These are phyloP conservation scores for Cytospora piceae DNA, from an alignment of 2,329 filamentous ascomycete species.

Conservation along the genomic window DNA sequence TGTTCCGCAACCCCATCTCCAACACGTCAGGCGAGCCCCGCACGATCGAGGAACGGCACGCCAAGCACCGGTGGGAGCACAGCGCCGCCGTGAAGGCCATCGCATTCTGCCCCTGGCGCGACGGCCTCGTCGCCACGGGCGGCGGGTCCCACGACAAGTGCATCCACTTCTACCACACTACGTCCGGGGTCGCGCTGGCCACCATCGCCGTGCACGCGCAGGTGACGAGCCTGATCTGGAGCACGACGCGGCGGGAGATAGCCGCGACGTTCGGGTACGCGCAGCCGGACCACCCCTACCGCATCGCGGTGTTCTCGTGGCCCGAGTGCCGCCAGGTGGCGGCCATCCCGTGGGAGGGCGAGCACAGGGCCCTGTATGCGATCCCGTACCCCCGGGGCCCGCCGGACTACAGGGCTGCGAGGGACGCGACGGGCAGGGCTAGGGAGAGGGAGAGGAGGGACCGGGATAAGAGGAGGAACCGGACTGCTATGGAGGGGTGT, in stretches of 20 bases:
- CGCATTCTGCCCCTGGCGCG: constrained; percentile 94
- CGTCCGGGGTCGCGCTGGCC: constrained; percentile 80
- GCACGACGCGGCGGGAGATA: constrained; percentile 81
- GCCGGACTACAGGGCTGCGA: constrained; percentile 41
- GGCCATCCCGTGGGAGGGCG: constrained; percentile 80
- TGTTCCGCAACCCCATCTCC: constrained; percentile 26
- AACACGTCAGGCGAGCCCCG: constrained; percentile 43
- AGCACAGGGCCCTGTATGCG: constrained; percentile 83
- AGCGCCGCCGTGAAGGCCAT: constrained; percentile 94
- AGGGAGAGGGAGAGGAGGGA: constrained; percentile 9
- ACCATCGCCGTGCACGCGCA: constrained; percentile 93
- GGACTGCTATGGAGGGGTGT: constrained; percentile 73
- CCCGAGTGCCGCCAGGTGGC: constrained; percentile 86
- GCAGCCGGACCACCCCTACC: constrained; percentile 84
- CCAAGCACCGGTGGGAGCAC: constrained; percentile 76
- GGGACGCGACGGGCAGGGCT: constrained; percentile 48
- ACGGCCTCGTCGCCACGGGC: constrained; percentile 83
- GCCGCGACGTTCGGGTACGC: constrained; percentile 93
- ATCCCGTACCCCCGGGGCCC: constrained; percentile 72
- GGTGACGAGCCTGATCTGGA: constrained; percentile 92
- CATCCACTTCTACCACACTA: constrained; percentile 93
- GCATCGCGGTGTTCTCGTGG: constrained; percentile 94
- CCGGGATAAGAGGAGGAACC: constrained; percentile 50
- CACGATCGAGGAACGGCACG: constrained; percentile 56
- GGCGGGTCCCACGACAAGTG: constrained; percentile 93